A percentile compares a stretch with the other conserved stretches of the same genome.
These are phyloP conservation scores for Leptoxyphium fumago DNA, from an alignment of 2,329 filamentous ascomycete species.

Conservation along the genomic window DNA sequence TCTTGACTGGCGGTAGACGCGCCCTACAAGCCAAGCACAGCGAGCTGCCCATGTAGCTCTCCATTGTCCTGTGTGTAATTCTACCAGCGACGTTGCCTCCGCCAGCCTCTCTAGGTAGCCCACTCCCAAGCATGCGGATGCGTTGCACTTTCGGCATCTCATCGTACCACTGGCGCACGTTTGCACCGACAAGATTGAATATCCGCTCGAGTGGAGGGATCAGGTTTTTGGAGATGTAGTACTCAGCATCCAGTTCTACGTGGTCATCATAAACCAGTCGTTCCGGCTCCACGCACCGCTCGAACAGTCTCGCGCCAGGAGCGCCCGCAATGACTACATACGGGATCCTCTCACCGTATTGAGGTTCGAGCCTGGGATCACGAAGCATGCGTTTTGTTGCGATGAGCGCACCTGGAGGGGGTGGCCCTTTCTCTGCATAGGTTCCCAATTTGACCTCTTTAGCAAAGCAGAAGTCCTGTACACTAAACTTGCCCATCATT, in stretches of 20 bases:
- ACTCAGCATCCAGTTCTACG: conserved; percentile 76
- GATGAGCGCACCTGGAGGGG: conserved; percentile 78
- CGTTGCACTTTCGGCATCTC: conserved; percentile 89
- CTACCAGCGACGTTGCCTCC: conserved; percentile 5
- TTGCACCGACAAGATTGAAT: conserved; percentile 89
- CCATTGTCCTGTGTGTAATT: conserved; percentile 55
- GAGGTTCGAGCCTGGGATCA: conserved; percentile 75
- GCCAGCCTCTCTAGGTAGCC: conserved; percentile 7
- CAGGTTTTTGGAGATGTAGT: conserved; percentile 92
- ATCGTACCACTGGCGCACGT: conserved; percentile 82
- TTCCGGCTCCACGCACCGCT: conserved; percentile 82
- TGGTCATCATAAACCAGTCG: conserved; percentile 62
- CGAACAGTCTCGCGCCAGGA: conserved; percentile 70
- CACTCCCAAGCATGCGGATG: conserved; percentile 46
- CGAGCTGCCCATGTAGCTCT: conserved; percentile 76
- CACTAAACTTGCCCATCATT: conserved; percentile 71
- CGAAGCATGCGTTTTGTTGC: conserved; percentile 73
- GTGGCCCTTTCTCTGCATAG: conserved; percentile 66
- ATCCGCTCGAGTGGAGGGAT: conserved; percentile 92
- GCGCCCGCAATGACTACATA: conserved; percentile 87
- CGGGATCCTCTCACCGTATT: conserved; percentile 87
- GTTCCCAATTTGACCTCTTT: conserved; percentile 81
- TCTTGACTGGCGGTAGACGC: conserved; percentile 33
- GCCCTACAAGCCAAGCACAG: conserved; percentile 63
- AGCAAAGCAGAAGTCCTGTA: conserved; percentile 94